Conservation (phyloP, 495 filamentous ascomycete species). For the Symbiotaphrina buchneri region DNA sequence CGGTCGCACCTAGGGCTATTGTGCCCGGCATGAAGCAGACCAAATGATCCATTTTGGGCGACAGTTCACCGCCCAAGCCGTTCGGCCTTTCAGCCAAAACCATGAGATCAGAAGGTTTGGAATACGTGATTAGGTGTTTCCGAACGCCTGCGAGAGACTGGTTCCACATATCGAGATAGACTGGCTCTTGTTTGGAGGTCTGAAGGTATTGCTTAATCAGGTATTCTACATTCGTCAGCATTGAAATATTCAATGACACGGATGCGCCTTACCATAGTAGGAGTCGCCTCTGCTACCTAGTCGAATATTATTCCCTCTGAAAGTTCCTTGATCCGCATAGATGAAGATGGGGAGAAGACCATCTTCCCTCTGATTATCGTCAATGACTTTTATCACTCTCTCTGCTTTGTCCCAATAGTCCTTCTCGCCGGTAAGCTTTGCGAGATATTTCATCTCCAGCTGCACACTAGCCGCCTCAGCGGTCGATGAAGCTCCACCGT, state of each 20-base stretch:
- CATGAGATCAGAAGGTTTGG: conserved; percentile 53
- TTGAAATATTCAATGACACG: no score
- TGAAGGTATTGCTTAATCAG: conserved; percentile 94
- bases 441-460: conserved; percentile 93
- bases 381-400: conserved; percentile 75
- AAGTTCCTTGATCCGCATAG: conserved; percentile 52
- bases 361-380: conserved; percentile 52
- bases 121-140: conserved; percentile 81
- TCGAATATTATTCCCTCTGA: conserved; percentile 66
- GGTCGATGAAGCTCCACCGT: conserved; percentile 80
- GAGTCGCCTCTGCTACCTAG: conserved; percentile 87
- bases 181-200: conserved; percentile 61
- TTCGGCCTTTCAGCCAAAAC: conserved; percentile 67
- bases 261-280: conserved; percentile 46
- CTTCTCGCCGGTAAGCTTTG: conserved; percentile 80
- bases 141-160: conserved; percentile 66
- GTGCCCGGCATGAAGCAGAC: conserved; percentile 96
- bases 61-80: conserved; percentile 39
- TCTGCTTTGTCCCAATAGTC: conserved; percentile 81
- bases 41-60: conserved; percentile 93
- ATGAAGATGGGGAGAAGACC: conserved; percentile 86
- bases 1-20: conserved; percentile 74
- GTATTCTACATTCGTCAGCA: no score
- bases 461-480: conserved; percentile 84
- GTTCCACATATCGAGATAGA: conserved; percentile 87